Conservation (phyloP, 1,139 yeast genomes). For the Suhomyces bribrorum region DNA sequence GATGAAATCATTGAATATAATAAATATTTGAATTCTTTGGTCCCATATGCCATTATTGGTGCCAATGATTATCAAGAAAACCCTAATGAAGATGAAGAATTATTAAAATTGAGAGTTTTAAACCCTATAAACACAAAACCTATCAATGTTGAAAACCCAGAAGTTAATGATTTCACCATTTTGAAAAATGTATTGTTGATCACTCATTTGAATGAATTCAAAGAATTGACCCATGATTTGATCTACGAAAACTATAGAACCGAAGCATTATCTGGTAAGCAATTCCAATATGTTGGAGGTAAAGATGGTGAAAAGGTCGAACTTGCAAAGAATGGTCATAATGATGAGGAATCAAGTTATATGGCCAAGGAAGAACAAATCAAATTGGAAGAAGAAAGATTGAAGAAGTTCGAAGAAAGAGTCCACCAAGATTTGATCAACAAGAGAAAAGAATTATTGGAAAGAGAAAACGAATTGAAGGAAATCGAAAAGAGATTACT, state of each 20-base stretch:
- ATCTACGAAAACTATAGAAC: conserved; percentile 75
- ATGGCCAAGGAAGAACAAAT: conserved; percentile 78
- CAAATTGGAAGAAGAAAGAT: conserved; percentile 75
- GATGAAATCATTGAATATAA: conserved; percentile 53
- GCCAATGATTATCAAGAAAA: conserved; percentile 45
- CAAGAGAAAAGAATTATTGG: conserved; percentile 80
- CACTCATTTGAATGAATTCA: conserved; percentile 76
- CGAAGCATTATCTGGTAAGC: conserved; percentile 55
- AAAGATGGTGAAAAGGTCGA: conserved; percentile 20
- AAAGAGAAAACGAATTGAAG: conserved; percentile 84
- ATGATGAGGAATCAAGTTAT: conserved; percentile 46
- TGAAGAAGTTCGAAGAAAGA: conserved; percentile 77
- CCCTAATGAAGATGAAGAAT: conserved; percentile 33
- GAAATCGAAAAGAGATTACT: conserved; percentile 78
- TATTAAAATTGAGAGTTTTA: conserved; percentile 41
- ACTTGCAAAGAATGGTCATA: conserved; percentile 12
- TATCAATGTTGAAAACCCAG: conserved; percentile 54
- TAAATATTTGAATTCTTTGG: conserved; percentile 43
- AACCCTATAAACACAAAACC: conserved; percentile 40
- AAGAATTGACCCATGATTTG: conserved; percentile 65
- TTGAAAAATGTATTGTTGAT: conserved; percentile 69
- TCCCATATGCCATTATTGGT: conserved; percentile 47
- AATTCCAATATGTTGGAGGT: conserved; percentile 40
- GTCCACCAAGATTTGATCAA: conserved; percentile 86
- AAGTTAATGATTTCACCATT: conserved; percentile 61